Conservation (phyloP, 2,329 filamentous ascomycete genomes). For the Arthrobotrys entomopaga region DNA sequence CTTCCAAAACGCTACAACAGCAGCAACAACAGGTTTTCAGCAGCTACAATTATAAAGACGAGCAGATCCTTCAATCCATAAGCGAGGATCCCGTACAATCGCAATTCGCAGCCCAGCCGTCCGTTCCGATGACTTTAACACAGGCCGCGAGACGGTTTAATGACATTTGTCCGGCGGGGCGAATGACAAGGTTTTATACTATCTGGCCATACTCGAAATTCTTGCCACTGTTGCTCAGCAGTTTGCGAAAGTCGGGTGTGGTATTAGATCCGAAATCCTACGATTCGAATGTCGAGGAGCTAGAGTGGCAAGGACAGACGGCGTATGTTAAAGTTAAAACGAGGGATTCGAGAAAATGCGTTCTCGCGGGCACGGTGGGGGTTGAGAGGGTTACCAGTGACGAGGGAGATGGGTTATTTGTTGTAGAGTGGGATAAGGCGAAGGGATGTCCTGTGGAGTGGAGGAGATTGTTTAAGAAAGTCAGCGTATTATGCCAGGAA, state of each 20-base stretch:
- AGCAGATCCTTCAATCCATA: conserved; percentile 45
- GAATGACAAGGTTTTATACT: conserved; percentile 92
- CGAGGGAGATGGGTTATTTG: conserved; percentile 72
- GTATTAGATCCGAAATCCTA: conserved; percentile 62
- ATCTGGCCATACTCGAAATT: conserved; percentile 78
- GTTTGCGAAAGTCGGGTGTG: conserved; percentile 85
- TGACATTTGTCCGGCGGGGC: conserved; percentile 88
- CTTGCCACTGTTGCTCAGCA: conserved; percentile 80
- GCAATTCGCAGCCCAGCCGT: conserved; percentile 83
- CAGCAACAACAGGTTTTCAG: conserved; percentile 53
- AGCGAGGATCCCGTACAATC: conserved; percentile 64
- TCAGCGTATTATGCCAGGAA: conserved; percentile 87
- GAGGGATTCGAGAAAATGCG: conserved; percentile 76
- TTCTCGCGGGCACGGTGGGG: conserved; percentile 77
- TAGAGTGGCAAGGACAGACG: conserved; percentile 56
- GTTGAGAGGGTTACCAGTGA: conserved; percentile 72
- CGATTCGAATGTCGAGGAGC: conserved; percentile 26
- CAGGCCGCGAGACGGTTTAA: conserved; percentile 88
- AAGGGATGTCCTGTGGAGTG: conserved; percentile 97
- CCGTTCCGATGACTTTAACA: conserved; percentile 83
- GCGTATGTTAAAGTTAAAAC: conserved; percentile 75
- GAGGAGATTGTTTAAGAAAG: conserved; percentile 95
- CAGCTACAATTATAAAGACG: conserved; percentile 55
- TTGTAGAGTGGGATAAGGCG: conserved; percentile 90
- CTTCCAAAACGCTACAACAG: conserved; percentile 72